Percentiles rank a stretch among this genome's conserved stretches.
phyloP scores from a whole-genome alignment of 148 eudicot species.

The Camellia lanceoleosa region DNA sequence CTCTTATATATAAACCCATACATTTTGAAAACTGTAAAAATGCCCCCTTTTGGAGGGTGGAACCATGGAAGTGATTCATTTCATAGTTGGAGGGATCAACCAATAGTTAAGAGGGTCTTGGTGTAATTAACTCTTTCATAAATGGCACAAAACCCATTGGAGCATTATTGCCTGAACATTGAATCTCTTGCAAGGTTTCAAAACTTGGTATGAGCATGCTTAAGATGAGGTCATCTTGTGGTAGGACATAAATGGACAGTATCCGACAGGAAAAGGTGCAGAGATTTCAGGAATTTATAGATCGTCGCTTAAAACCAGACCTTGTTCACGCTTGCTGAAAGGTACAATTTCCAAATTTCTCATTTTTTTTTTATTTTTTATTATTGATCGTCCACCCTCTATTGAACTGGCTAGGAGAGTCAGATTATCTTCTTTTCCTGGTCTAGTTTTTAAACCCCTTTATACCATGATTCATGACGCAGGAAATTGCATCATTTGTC shows the following conservation, averaged over 20 bases:
- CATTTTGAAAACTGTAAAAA: too few relatives aligned
- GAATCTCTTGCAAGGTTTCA: neutral
- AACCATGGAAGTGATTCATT: too few relatives aligned
- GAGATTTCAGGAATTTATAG: constrained; percentile 80
- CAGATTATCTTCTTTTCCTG: neutral
- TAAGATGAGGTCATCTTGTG: neutral
- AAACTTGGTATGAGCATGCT: neutral
- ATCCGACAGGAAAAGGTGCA: constrained; percentile 52
- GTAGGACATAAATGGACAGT: constrained; percentile 49
- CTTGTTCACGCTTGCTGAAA: constrained; percentile 70
- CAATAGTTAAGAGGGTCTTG: too few relatives aligned
- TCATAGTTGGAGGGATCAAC: too few relatives aligned
- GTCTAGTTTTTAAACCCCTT: neutral
- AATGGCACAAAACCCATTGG: neutral
- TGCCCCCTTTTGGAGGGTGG: too few relatives aligned
- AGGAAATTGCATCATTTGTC: neutral
- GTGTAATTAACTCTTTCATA: too few relatives aligned
- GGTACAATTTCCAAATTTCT: constrained; percentile 38
- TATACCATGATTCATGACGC: neutral
- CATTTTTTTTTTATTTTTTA: neutral
- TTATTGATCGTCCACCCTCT: neutral
- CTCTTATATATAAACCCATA: too few relatives aligned
- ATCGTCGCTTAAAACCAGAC: constrained; percentile 75
- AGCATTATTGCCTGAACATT: neutral
- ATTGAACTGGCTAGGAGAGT: neutral